These are phyloP conservation scores for Teunomyces aglyptinius DNA, from an alignment of 805 yeast species.

Conservation along the genomic window DNA sequence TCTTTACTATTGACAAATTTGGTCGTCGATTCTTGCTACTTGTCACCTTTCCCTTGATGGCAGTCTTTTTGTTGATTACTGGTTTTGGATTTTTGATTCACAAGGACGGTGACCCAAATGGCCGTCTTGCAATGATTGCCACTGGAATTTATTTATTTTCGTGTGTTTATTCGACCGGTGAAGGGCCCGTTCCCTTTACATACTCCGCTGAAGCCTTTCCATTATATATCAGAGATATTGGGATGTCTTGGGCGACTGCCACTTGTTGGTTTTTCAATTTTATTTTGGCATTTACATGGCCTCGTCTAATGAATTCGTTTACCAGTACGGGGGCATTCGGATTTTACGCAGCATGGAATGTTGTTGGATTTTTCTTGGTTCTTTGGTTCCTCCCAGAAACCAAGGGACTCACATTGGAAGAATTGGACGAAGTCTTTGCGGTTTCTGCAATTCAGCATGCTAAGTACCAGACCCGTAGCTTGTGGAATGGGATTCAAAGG, in stretches of 20 bases:
- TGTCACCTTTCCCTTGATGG: constrained; percentile 63
- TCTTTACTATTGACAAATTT: constrained; percentile 71
- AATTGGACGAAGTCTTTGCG: constrained; percentile 69
- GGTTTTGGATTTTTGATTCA: constrained; percentile 75
- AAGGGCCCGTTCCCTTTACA: constrained; percentile 89
- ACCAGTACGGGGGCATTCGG: constrained; percentile 85
- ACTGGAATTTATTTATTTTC: constrained; percentile 74
- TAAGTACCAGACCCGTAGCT: constrained; percentile 28
- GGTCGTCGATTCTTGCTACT: constrained; percentile 68
- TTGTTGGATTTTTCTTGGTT: constrained; percentile 66
- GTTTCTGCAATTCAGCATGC: constrained; percentile 61
- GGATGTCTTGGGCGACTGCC: constrained; percentile 77
- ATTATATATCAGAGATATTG: constrained; percentile 72
- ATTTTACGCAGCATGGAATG: constrained; percentile 84
- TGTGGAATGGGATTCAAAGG: constrained; percentile 45
- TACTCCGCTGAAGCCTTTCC: constrained; percentile 86
- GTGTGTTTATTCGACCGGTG: constrained; percentile 76
- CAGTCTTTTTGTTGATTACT: constrained; percentile 55
- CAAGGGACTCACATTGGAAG: constrained; percentile 69
- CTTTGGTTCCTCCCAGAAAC: constrained; percentile 75
- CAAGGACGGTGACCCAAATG: constrained; percentile 37
- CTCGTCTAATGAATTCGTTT: constrained; percentile 62
- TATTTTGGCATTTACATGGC: constrained; percentile 75
- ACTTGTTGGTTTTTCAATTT: constrained; percentile 75
- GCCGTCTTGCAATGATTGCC: constrained; percentile 65